These are phyloP conservation scores for Pseudocohnilembus persalinus DNA, from an alignment of 169 alveolate species.

Conservation along the genomic window DNA sequence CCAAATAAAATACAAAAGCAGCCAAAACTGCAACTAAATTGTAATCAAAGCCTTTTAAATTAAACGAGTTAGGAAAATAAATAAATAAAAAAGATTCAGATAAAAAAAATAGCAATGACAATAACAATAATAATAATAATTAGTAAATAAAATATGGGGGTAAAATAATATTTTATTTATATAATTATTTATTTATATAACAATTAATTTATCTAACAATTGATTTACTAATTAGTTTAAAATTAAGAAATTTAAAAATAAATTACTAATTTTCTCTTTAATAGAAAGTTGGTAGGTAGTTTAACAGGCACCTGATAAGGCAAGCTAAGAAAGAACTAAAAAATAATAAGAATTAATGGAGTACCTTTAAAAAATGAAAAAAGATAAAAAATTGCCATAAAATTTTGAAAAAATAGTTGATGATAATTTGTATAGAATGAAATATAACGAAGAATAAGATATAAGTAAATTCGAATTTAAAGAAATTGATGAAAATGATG, in stretches of 20 bases:
- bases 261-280: too few species aligned
- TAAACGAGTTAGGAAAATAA: neutral
- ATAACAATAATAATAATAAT: too few species aligned
- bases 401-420: neutral
- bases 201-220: too few species aligned
- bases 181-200: too few species aligned
- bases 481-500: neutral
- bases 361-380: too few species aligned
- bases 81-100: neutral
- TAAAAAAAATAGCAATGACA: neutral
- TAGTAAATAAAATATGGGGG: neutral
- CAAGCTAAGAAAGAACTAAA: neutral
- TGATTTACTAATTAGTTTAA: too few species aligned
- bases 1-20: neutral
- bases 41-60: neutral
- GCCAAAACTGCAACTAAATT: too few species aligned
- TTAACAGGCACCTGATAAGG: too few species aligned
- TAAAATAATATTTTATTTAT: too few species aligned
- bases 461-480: neutral
- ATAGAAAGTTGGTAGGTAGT: too few species aligned
- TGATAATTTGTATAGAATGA: neutral
- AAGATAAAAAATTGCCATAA: neutral
- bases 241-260: too few species aligned
- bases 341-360: neutral
- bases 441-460: neutral